Base-by-base conservation (phyloP, 2,329 filamentous ascomycete genomes). In the Aspergillus calidoustus region DNA sequence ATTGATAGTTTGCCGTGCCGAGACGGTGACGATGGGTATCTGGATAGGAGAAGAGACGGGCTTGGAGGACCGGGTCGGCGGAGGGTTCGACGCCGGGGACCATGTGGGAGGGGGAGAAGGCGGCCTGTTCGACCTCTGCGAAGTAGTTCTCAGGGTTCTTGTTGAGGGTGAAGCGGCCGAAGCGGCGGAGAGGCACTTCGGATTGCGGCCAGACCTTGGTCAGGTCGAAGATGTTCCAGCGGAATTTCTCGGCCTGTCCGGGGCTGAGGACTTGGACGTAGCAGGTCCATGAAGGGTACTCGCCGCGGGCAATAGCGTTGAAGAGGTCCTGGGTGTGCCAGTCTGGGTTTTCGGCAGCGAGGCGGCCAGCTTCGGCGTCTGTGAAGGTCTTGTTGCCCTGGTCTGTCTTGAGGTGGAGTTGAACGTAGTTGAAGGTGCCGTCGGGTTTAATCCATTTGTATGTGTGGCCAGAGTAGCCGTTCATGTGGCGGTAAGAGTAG, bases 121-220 rank as follows among this genome's bases (percentile, higher is more conserved):
- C 87, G 19, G 86, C 83, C 72, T 91, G 89, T 78, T 91, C 89
- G 54, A 91, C 89, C 70, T 92, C 89, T 51, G 84, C 82, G 69
- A 90, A 90, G 78, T 90, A 91, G 76, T 91, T 90, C 57, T 84
- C 76, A 1, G 83, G 80, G 71, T 90, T 91, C 72, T 82, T 81
- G 76, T 89, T 89, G 25, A 91, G 81, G 0, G 85, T 89, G 61
- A 91, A 76, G 62, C 83, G 83, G 53, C 88, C 88, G 57, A 91
- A 81, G 50, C 80, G 83, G 19, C 85, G 81, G 13, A 89, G 79
- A 2, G 89, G 88, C 30, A 88, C 85, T 51, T 88, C 82, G 23
- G 75, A 78, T 62, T 89, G 85, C 2, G 88, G 88, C 87, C 88
- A 90, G 68, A 88, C 83, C 76, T 90, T 89, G 54, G 89, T 91